phyloP scores from a whole-genome alignment of 345 rosid genomes.

The Brassica nigra region DNA sequence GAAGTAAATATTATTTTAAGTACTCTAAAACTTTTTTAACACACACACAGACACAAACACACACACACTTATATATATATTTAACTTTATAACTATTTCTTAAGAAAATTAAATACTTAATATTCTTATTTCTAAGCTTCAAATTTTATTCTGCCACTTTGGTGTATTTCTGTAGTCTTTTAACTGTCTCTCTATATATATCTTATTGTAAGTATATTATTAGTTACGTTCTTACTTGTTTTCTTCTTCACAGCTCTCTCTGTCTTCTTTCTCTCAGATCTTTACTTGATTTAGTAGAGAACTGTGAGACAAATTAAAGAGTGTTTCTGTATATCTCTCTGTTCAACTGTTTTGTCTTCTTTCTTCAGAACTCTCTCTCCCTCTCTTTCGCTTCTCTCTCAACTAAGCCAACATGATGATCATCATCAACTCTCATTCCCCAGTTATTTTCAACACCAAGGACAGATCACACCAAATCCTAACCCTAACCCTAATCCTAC shows the following conservation, averaged over 20 bases:
- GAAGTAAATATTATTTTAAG: neutral
- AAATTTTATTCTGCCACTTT: too few species aligned
- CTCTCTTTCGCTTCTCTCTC: neutral
- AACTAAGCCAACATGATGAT: conserved; percentile 46
- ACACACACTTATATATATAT: too few species aligned
- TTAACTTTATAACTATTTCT: too few species aligned
- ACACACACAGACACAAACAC: too few species aligned
- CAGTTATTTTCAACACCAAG: conserved; percentile 49
- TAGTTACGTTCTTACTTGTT: conserved; percentile 26
- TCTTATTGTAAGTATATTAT: too few species aligned
- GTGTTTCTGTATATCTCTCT: conserved; percentile 29
- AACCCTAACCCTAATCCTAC: conserved; percentile 67
- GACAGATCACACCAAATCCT: conserved; percentile 46
- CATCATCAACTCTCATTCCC: conserved; percentile 55
- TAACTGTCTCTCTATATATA: too few species aligned
- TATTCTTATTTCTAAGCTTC: too few species aligned
- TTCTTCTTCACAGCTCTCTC: conserved; percentile 27
- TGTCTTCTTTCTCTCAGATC: conserved; percentile 41
- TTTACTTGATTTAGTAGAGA: conserved; percentile 48
- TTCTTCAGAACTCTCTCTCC: conserved; percentile 26
- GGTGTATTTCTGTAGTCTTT: too few species aligned
- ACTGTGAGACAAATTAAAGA: conserved; percentile 40
- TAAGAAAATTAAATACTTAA: too few species aligned
- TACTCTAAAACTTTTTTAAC: too few species aligned
- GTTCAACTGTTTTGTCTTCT: conserved; percentile 38